Evolutionary conservation across 1,284 basidiomycete species (phyloP).

Genomic region (Schizopora paradoxa): DNA sequence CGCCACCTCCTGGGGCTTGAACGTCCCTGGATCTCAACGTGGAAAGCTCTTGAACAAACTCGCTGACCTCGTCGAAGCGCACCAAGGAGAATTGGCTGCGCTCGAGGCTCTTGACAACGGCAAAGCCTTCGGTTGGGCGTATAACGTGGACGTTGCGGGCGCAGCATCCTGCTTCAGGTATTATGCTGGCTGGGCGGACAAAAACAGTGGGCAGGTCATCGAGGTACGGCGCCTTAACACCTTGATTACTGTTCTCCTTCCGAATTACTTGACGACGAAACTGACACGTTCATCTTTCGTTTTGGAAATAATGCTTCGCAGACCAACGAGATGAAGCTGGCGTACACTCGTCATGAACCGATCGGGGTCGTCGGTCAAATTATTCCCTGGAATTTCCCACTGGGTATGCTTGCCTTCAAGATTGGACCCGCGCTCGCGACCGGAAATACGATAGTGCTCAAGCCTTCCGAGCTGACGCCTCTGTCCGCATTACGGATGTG

Average conservation of each 20-base stretch:
- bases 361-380: conserved; percentile 87
- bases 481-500: conserved; percentile 68
- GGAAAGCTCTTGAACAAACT: conserved; percentile 64
- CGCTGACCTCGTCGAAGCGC: conserved; percentile 65
- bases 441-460: conserved; percentile 78
- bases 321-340: conserved; percentile 62
- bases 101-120: conserved; percentile 77
- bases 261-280: not conserved
- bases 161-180: conserved; percentile 68
- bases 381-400: conserved; percentile 68
- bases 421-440: conserved; percentile 79
- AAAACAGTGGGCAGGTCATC: conserved; percentile 77
- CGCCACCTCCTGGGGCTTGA: conserved; percentile 69
- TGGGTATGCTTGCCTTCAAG: conserved; percentile 71
- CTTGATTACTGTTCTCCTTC: too few relatives aligned
- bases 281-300: not conserved
- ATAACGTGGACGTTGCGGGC: conserved; percentile 61
- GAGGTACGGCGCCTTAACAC: conserved; percentile 43
- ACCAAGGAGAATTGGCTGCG: conserved; percentile 69
- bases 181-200: conserved; percentile 81
- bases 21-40: conserved; percentile 55
- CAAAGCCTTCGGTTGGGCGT: conserved; percentile 76
- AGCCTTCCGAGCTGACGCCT: conserved; percentile 89
- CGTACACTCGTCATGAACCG: conserved; percentile 88
- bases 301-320: too few relatives aligned